These are phyloP conservation scores for Leccinum proliferum DNA, from an alignment of 1,284 basidiomycete genomes.

Conservation along the genomic window DNA sequence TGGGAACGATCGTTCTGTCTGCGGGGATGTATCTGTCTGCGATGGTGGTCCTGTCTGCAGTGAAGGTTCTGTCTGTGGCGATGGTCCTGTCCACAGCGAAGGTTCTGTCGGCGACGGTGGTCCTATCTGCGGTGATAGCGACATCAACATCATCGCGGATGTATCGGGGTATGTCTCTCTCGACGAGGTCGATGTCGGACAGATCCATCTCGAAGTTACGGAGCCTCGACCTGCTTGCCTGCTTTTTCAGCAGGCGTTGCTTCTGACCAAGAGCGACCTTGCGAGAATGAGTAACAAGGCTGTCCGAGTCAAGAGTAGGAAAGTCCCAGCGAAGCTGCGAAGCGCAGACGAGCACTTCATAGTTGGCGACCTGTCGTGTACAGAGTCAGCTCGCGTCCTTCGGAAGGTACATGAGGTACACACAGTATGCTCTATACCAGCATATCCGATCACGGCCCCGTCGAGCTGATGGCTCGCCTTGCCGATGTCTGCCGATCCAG, in stretches of 20 bases:
- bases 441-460: conserved; percentile 27
- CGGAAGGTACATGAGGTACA: neutral
- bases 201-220: conserved; percentile 10
- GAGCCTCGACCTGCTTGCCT: neutral
- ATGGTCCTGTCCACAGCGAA: no score
- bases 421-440: conserved; percentile 27
- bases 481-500: conserved; percentile 21
- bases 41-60: no score
- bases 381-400: neutral
- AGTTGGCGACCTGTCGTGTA: conserved; percentile 18
- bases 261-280: conserved; percentile 29
- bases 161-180: conserved; percentile 26
- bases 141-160: conserved; percentile 8
- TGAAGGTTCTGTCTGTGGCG: no score
- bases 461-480: conserved; percentile 24
- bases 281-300: conserved; percentile 17
- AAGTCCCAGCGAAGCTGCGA: conserved; percentile 31
- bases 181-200: conserved; percentile 24
- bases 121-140: neutral
- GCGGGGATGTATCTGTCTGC: no score
- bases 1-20: no score
- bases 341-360: conserved; percentile 30
- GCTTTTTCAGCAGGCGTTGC: conserved; percentile 14
- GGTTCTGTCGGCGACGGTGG: no score
- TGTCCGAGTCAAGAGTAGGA: conserved; percentile 9